Conservation (phyloP, 768 basidiomycete species). For the Lentinula guzmanii region DNA sequence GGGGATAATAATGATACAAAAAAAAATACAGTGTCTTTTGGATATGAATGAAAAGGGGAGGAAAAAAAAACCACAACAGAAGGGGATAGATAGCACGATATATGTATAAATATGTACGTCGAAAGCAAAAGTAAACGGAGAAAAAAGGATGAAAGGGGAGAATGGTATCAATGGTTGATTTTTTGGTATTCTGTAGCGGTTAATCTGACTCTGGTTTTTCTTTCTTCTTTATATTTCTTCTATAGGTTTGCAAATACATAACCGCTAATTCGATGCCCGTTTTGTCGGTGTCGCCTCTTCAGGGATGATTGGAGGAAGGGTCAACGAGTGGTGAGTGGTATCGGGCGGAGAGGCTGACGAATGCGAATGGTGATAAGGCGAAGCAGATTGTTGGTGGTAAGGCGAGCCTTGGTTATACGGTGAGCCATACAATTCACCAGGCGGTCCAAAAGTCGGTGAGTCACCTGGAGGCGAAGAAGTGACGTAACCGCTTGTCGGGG, state of each 20-base stretch:
- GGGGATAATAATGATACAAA: constrained; percentile 1
- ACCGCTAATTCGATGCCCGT: background rate
- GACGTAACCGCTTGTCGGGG: background rate
- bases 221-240: background rate
- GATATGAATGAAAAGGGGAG: background rate
- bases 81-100: background rate
- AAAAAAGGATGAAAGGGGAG: background rate
- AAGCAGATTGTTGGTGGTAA: background rate
- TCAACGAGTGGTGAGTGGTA: background rate
- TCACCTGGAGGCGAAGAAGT: background rate
- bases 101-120: background rate
- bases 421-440: background rate
- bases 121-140: background rate
- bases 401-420: background rate
- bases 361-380: background rate
- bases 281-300: background rate
- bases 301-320: background rate
- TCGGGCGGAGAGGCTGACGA: background rate
- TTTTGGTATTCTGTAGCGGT: background rate
- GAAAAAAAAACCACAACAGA: background rate
- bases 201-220: background rate
- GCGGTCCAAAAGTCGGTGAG: background rate
- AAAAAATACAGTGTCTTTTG: background rate
- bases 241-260: background rate
- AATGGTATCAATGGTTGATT: background rate